Evolutionary conservation across 169 alveolate species (phyloP).

Genomic region (Cryptosporidium xiaoi): DNA sequence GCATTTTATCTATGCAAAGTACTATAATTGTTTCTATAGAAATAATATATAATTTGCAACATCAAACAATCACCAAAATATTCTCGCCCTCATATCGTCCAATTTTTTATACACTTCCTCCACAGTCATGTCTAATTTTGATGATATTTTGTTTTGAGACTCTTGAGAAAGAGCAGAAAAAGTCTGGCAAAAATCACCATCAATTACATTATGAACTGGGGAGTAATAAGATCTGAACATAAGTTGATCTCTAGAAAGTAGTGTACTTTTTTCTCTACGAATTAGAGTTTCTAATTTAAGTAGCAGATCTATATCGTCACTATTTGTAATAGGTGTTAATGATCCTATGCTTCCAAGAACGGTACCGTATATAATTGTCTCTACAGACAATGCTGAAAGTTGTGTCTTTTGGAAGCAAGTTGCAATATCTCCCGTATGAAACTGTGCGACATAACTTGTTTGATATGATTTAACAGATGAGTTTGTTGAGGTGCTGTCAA

Average conservation of each 20-base stretch:
- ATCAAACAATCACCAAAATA: slow-evolving; percentile 80
- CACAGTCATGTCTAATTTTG: slow-evolving; percentile 92
- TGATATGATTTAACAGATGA: slow-evolving; percentile 42
- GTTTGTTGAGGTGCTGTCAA: slow-evolving; percentile 2
- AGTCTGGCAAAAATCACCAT: slow-evolving; percentile 97
- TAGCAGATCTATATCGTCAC: slow-evolving; percentile 87
- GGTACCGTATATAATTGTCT: slow-evolving; percentile 93
- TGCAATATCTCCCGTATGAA: slow-evolving; percentile 97
- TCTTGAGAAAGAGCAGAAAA: slow-evolving; percentile 84
- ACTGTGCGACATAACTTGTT: slow-evolving; percentile 89
- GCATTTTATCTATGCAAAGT: too few species aligned
- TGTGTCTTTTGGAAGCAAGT: slow-evolving; percentile 92
- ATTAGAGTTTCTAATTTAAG: slow-evolving; percentile 64
- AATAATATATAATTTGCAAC: too few species aligned
- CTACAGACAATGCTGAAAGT: slow-evolving; percentile 89
- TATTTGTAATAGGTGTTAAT: slow-evolving; percentile 92
- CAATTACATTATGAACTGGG: slow-evolving; percentile 93
- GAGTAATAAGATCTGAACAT: slow-evolving; percentile 86
- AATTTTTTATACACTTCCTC: slow-evolving; percentile 92
- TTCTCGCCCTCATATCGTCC: slow-evolving; percentile 93
- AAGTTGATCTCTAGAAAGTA: slow-evolving; percentile 85
- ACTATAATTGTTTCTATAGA: too few species aligned
- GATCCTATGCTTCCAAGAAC: slow-evolving; percentile 97
- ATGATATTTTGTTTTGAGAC: slow-evolving; percentile 89
- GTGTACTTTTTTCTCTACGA: slow-evolving; percentile 32